Conservation (phyloP, 2,329 filamentous ascomycete genomes). For the Aureobasidium leucospermi region DNA sequence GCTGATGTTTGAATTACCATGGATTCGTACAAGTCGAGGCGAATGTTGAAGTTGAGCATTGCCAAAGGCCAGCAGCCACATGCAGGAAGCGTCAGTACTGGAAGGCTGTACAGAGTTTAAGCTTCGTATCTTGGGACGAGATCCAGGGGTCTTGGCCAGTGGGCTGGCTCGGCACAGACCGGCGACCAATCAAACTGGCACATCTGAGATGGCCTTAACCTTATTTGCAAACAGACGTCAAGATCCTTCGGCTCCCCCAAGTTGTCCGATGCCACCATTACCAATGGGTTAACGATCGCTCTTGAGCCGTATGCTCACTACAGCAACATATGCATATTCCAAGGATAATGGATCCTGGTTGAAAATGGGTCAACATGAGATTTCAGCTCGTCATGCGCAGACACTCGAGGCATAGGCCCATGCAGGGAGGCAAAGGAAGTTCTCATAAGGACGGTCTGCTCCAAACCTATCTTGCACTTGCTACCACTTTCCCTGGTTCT, state of each 20-base stretch:
- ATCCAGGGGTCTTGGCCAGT: background rate
- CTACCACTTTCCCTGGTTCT: background rate
- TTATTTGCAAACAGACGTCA: background rate
- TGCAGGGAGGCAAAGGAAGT: background rate
- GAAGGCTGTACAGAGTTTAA: background rate
- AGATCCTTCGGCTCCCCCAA: background rate
- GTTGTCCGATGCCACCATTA: background rate
- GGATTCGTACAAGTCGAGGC: no score
- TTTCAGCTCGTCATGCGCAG: background rate
- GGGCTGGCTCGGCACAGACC: background rate
- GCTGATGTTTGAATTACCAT: no score
- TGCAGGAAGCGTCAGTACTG: background rate
- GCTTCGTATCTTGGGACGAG: background rate
- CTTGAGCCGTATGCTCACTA: slow-evolving; percentile 5
- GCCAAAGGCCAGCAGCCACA: background rate
- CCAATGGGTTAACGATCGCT: background rate
- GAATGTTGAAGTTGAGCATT: background rate
- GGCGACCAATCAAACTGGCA: background rate
- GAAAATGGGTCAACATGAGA: background rate
- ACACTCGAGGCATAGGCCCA: background rate
- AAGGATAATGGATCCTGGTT: background rate
- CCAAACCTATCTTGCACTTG: background rate
- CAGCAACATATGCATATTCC: slow-evolving; percentile 7
- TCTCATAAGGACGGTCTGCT: background rate
- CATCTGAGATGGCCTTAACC: background rate